Evolutionary conservation across 352 stramenopile species (phyloP).

Genomic region (Globisporangium takayamanum): DNA sequence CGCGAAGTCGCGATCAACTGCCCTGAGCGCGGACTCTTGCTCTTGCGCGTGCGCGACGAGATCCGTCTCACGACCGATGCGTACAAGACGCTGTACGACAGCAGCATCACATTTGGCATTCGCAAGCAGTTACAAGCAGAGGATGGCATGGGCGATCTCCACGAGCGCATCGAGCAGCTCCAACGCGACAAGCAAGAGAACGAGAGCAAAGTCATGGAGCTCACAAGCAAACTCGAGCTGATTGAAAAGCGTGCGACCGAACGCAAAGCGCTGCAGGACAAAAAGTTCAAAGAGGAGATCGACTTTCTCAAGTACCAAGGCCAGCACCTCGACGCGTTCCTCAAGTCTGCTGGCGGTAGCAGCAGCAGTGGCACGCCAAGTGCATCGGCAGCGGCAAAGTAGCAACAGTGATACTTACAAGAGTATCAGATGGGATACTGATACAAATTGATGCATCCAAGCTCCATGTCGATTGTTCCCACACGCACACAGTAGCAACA

Average conservation of each 20-base stretch:
- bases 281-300: conserved; percentile 92
- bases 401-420: background rate
- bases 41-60: conserved; percentile 91
- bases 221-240: conserved; percentile 90
- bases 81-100: conserved; percentile 95
- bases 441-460: background rate
- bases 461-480: too few species aligned
- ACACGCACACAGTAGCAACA: background rate
- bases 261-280: conserved; percentile 86
- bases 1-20: conserved; percentile 90
- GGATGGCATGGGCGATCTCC: conserved; percentile 87
- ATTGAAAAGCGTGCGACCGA: conserved; percentile 90
- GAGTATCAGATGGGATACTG: too few species aligned
- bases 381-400: conserved; percentile 1
- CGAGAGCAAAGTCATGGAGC: conserved; percentile 82
- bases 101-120: conserved; percentile 89
- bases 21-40: conserved; percentile 87
- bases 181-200: conserved; percentile 55
- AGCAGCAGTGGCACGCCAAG: background rate
- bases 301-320: conserved; percentile 95
- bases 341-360: conserved; percentile 81
- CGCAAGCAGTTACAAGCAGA: conserved; percentile 93
- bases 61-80: conserved; percentile 91
- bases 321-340: conserved; percentile 93
- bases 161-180: conserved; percentile 46